Evolutionary conservation across 306 rosid species (phyloP).

Genomic region (Sophora flavescens): DNA sequence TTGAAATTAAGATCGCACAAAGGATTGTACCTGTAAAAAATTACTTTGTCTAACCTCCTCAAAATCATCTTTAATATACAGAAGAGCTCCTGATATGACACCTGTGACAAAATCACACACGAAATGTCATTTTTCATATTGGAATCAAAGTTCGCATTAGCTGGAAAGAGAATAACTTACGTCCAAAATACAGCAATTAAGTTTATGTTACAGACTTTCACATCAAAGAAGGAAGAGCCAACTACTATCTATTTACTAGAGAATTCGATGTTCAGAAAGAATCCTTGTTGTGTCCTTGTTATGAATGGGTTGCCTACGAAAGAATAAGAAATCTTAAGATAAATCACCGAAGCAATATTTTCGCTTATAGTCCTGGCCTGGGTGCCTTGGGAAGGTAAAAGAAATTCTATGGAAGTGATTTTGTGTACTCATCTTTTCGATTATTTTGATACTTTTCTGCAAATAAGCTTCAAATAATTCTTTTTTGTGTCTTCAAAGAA

Average conservation of each 20-base stretch:
- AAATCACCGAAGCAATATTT: too few relatives aligned
- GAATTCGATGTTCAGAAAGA: neutral
- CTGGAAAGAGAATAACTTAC: neutral
- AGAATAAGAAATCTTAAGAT: too few relatives aligned
- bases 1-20: neutral
- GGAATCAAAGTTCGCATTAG: too few relatives aligned
- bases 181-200: neutral
- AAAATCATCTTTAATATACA: slow-evolving; percentile 59
- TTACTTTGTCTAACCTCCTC: slow-evolving; percentile 45
- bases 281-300: too few relatives aligned
- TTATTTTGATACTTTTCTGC: too few relatives aligned
- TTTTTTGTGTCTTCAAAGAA: too few relatives aligned
- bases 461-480: too few relatives aligned
- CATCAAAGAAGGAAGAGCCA: neutral
- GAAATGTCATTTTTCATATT: neutral
- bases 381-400: too few relatives aligned
- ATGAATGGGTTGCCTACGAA: too few relatives aligned
- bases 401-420: too few relatives aligned
- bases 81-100: slow-evolving; percentile 59
- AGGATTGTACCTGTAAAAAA: slow-evolving; percentile 44
- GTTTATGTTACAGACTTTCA: neutral
- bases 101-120: slow-evolving; percentile 30
- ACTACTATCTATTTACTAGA: neutral
- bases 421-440: too few relatives aligned
- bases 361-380: too few relatives aligned